Evolutionary conservation across 495 filamentous ascomycete species (phyloP), one percentile per base, ranked within the genome.

Genomic region (Podospora bellae-mahoneyi): DNA sequence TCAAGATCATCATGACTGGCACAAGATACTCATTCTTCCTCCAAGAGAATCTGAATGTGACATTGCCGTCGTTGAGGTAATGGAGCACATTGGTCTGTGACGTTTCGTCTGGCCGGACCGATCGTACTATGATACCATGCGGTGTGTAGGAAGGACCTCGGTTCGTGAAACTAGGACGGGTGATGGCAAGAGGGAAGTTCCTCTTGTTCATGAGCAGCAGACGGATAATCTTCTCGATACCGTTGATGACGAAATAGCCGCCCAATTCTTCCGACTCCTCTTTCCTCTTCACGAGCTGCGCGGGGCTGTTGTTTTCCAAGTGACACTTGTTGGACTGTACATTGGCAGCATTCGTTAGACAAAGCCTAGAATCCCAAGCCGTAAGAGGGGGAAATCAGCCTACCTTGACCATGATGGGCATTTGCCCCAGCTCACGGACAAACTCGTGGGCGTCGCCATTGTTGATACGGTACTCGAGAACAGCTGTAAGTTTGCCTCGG

Each of bases 41-140:
- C 95, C 95, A 99, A 1, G 94, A 97, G 79, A 99, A 98, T 54
- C 95, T 87, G 82, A 99, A 96, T 2, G 91, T 97, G 68, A 97
- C 87, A 77, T 97, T 97, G 69, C 95, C 95, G 78, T 98, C 94
- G 68, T 84, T 90, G 60, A 97, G 88, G 79, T 97, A 99, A 78
- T 99, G 95, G 27, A 99, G 84, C 27, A 97, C 93, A 72, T 97
- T 98, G 13, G 94, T 98, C 76, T 98, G 95, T 16, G 94, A 97
- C 19, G 93, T 97, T 79, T 99, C 93, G 75, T 99, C 95, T 10
- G 93, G 94, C 56, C 95, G 88, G 32, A 96, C 93, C 15, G 90
- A 96, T 79, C 95, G 89, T 68, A 97, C 89, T 71, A 96, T 90
- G 53, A 97, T 89, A 83, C 92, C 95, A 72, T 86, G 94, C 67